These are phyloP conservation scores for Chaetomium tenue DNA, from an alignment of 495 filamentous ascomycete genomes.

Conservation along the genomic window DNA sequence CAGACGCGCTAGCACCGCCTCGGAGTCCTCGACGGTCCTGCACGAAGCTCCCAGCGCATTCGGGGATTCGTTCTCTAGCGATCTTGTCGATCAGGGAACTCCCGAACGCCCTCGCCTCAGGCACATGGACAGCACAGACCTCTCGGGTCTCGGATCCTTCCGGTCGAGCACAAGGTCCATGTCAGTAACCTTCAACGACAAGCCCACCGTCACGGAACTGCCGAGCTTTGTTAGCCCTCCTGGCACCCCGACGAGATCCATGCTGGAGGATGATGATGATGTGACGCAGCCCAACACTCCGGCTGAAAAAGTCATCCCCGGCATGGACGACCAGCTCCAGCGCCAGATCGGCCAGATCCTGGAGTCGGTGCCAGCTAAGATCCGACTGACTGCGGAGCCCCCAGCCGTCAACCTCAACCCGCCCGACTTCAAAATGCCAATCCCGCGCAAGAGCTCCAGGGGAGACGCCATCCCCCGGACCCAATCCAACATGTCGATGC, in stretches of 20 bases:
- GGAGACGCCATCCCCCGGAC: constrained; percentile 41
- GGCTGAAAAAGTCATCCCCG: constrained; percentile 34
- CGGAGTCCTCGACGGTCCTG: constrained; percentile 43
- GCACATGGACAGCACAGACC: constrained; percentile 26
- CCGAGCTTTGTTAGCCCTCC: constrained; percentile 34
- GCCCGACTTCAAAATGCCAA: constrained; percentile 47
- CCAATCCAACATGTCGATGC: constrained; percentile 44
- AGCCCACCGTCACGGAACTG: constrained; percentile 40
- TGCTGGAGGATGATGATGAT: constrained; percentile 33
- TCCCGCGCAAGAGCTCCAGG: constrained; percentile 34
- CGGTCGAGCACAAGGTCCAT: constrained; percentile 41
- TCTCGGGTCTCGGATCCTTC: constrained; percentile 39
- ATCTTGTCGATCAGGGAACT: constrained; percentile 30
- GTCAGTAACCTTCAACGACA: constrained; percentile 47
- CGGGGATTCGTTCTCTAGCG: constrained; percentile 34
- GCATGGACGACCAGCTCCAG: constrained; percentile 67
- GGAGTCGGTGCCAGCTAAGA: constrained; percentile 72
- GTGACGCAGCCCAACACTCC: constrained; percentile 39
- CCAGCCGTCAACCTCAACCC: constrained; percentile 47
- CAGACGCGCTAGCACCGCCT: constrained; percentile 39
- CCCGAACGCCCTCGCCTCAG: constrained; percentile 40
- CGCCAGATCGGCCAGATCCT: constrained; percentile 83
- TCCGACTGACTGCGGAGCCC: constrained; percentile 64
- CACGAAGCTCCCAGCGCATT: constrained; percentile 34
- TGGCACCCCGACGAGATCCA: constrained; percentile 26